These are phyloP conservation scores for Collariella sp. DNA, from an alignment of 495 filamentous ascomycete species.

Conservation along the genomic window DNA sequence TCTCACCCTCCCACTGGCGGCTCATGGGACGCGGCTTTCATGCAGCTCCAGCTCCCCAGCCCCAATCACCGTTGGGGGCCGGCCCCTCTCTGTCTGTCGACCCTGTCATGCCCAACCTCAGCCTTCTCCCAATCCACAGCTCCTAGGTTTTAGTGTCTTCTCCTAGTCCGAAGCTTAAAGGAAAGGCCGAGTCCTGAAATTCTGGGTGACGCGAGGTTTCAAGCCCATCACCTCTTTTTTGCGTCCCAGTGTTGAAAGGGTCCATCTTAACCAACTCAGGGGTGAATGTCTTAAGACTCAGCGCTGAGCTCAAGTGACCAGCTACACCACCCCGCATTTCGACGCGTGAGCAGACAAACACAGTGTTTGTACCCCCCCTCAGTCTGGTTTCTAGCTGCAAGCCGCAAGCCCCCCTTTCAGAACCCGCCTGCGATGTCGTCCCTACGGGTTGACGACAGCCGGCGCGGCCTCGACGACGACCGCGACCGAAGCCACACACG, in stretches of 20 bases:
- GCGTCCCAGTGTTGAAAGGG: not conserved
- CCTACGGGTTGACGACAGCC: slow-evolving; percentile 51
- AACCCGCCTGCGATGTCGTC: slow-evolving; percentile 27
- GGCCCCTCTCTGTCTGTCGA: too few species aligned
- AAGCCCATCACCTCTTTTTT: too few species aligned
- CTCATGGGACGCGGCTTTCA: slow-evolving; percentile 1
- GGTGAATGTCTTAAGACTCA: not conserved
- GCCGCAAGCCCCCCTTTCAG: not conserved
- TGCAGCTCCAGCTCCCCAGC: slow-evolving; percentile 4
- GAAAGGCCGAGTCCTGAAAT: too few species aligned
- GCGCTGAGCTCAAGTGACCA: not conserved
- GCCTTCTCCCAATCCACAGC: not conserved
- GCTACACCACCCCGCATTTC: not conserved
- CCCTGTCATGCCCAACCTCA: not conserved
- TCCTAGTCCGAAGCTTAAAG: not conserved
- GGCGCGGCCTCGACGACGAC: slow-evolving; percentile 39
- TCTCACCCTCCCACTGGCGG: not conserved
- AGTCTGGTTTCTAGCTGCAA: not conserved
- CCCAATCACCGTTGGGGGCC: not conserved
- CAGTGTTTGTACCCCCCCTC: not conserved
- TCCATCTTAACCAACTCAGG: not conserved
- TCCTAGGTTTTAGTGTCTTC: too few species aligned
- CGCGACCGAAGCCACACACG: slow-evolving; percentile 38
- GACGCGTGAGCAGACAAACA: not conserved
- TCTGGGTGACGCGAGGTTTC: too few species aligned